Percentiles rank a stretch among this genome's conserved stretches.
Conservation (phyloP, 2,329 filamentous ascomycete genomes). For the Paecilomyces niveus region DNA sequence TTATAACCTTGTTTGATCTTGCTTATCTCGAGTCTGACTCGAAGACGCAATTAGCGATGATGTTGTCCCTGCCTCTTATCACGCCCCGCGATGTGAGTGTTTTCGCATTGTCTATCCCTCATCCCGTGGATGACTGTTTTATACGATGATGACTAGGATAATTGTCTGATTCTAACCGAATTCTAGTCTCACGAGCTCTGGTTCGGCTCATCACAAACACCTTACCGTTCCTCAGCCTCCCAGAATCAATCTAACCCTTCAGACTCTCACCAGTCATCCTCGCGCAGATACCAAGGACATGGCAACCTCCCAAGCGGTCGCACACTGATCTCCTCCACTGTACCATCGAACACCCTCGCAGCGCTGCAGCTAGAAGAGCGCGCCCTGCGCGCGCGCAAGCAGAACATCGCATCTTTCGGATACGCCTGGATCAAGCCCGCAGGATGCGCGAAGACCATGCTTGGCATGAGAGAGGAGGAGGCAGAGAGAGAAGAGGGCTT, state of each 20-base stretch:
- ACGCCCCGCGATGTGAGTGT: conserved; percentile 7
- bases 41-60: conserved; percentile 24
- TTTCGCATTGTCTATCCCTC: too few relatives aligned
- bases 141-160: neutral
- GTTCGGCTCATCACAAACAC: conserved; percentile 57
- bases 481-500: conserved; percentile 82
- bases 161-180: conserved; percentile 10
- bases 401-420: conserved; percentile 80
- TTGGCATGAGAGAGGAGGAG: conserved; percentile 83
- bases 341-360: conserved; percentile 56
- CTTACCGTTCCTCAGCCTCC: conserved; percentile 33
- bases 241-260: conserved; percentile 15
- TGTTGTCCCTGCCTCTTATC: conserved; percentile 6
- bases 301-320: conserved; percentile 17
- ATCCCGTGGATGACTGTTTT: too few relatives aligned
- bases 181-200: conserved; percentile 63
- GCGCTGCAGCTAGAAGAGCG: conserved; percentile 70
- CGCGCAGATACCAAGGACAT: conserved; percentile 20
- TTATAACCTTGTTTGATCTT: neutral
- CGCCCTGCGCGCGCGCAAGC: conserved; percentile 65
- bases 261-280: conserved; percentile 23
- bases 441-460: conserved; percentile 79
- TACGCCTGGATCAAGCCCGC: conserved; percentile 85
- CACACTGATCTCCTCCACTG: conserved; percentile 38
- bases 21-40: neutral